These are phyloP conservation scores for Gilbertella persicaria DNA, from an alignment of 371 early-diverging fungal genomes.

Conservation along the genomic window DNA sequence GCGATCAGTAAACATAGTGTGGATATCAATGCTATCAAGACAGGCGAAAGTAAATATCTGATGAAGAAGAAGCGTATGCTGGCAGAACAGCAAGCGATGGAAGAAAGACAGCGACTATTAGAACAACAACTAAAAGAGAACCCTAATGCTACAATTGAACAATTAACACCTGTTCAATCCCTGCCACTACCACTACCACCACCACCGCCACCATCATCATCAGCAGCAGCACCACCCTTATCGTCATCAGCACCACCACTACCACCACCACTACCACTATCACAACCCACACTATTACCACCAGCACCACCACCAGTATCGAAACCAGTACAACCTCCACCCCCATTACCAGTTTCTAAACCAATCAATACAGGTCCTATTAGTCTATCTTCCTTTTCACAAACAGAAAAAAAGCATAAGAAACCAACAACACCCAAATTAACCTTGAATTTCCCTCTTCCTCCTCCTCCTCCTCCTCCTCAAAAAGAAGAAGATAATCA, in stretches of 20 bases:
- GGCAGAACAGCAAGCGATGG: slow-evolving; percentile 8
- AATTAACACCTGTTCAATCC: neutral
- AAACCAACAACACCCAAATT: slow-evolving; percentile 27
- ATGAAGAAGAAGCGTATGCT: slow-evolving; percentile 25
- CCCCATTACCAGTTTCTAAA: neutral
- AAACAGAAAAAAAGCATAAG: slow-evolving; percentile 31
- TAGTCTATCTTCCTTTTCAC: slow-evolving; percentile 7
- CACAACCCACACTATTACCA: neutral
- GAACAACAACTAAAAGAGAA: slow-evolving; percentile 16
- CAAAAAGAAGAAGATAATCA: slow-evolving; percentile 13
- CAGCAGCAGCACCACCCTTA: neutral
- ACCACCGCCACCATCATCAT: neutral
- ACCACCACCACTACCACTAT: neutral
- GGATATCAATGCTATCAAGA: slow-evolving; percentile 20
- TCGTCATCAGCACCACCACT: neutral
- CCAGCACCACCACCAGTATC: neutral
- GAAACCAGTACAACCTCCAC: neutral
- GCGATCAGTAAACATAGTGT: slow-evolving; percentile 21
- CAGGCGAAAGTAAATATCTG: slow-evolving; percentile 23
- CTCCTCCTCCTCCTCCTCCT: neutral
- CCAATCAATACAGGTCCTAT: slow-evolving; percentile 6
- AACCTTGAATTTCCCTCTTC: slow-evolving; percentile 31
- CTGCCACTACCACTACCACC: neutral
- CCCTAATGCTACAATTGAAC: neutral
- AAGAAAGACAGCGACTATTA: slow-evolving; percentile 5